These are phyloP conservation scores for Laguncularia racemosa DNA, from an alignment of 345 rosid genomes.

Conservation along the genomic window DNA sequence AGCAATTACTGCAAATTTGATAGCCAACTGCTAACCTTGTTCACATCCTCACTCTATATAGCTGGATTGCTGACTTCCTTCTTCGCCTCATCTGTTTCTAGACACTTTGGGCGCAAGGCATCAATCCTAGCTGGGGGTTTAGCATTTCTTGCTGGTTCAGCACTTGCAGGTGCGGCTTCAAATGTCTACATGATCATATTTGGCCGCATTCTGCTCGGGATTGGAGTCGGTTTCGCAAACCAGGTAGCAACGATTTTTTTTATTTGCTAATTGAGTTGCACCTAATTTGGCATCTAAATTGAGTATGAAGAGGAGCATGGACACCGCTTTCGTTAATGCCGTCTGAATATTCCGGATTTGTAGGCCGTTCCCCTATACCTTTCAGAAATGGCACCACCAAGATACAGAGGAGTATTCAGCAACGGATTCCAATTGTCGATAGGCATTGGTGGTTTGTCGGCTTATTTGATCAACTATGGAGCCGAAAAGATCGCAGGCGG, in stretches of 20 bases:
- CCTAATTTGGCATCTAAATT: neutral
- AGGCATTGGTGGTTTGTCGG: constrained; percentile 12
- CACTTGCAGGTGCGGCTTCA: constrained; percentile 46
- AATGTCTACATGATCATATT: constrained; percentile 52
- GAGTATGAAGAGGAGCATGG: no score
- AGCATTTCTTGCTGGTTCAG: constrained; percentile 54
- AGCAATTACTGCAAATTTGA: constrained; percentile 74
- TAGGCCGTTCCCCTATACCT: constrained; percentile 20
- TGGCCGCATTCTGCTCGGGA: constrained; percentile 62
- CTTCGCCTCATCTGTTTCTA: constrained; percentile 50
- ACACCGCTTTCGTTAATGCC: no score
- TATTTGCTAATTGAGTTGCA: neutral
- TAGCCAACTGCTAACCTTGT: constrained; percentile 59
- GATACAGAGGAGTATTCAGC: constrained; percentile 17
- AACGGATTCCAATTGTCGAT: constrained; percentile 18
- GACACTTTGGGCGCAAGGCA: constrained; percentile 53
- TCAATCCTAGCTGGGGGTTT: constrained; percentile 53
- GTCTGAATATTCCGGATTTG: no score
- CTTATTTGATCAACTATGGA: constrained; percentile 17
- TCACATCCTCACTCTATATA: constrained; percentile 71
- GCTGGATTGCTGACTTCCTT: constrained; percentile 60
- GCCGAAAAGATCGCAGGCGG: constrained; percentile 15
- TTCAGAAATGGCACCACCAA: constrained; percentile 22
- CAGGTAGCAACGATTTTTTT: constrained; percentile 31
- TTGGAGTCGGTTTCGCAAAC: constrained; percentile 71